Conservation (phyloP, 441 rosid genomes). For the Croton laevigatus region DNA sequence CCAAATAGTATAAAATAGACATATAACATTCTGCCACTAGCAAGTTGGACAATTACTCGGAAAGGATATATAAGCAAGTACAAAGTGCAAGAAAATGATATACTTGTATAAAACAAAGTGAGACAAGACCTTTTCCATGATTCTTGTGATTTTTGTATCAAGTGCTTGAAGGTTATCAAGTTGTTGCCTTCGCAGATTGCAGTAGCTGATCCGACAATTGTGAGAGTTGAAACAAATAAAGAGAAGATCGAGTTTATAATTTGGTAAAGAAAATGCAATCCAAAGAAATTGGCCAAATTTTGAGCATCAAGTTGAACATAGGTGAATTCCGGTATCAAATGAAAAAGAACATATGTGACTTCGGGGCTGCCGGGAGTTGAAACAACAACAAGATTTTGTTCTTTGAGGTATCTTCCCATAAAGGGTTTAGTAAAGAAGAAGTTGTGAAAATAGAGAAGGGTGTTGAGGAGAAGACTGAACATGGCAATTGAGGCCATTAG, state of each 20-base stretch:
- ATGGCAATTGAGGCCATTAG: slow-evolving; percentile 37
- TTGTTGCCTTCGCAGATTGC: slow-evolving; percentile 22
- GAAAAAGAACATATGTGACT: slow-evolving; percentile 18
- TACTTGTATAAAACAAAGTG: slow-evolving; percentile 33
- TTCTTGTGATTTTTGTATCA: slow-evolving; percentile 19
- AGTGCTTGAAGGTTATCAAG: slow-evolving; percentile 20
- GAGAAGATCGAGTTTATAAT: slow-evolving; percentile 8
- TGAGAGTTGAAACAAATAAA: slow-evolving; percentile 22
- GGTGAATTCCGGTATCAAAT: too few species aligned
- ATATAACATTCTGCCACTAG: background rate
- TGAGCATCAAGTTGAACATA: too few species aligned
- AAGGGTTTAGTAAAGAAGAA: slow-evolving; percentile 27
- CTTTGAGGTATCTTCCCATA: slow-evolving; percentile 18
- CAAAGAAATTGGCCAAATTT: slow-evolving; percentile 20
- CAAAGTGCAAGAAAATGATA: slow-evolving; percentile 30
- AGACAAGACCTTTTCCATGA: slow-evolving; percentile 36
- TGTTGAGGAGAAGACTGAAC: slow-evolving; percentile 22
- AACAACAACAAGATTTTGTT: slow-evolving; percentile 7
- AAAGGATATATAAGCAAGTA: slow-evolving; percentile 18
- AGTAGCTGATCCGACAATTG: slow-evolving; percentile 39
- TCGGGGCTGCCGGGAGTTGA: slow-evolving; percentile 27
- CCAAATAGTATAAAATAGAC: background rate
- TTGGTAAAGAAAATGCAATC: slow-evolving; percentile 20
- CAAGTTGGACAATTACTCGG: slow-evolving; percentile 21
- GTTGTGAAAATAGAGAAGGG: slow-evolving; percentile 20